Base-by-base conservation (phyloP, 2,329 filamentous ascomycete genomes). In the Fusarium sp. region DNA sequence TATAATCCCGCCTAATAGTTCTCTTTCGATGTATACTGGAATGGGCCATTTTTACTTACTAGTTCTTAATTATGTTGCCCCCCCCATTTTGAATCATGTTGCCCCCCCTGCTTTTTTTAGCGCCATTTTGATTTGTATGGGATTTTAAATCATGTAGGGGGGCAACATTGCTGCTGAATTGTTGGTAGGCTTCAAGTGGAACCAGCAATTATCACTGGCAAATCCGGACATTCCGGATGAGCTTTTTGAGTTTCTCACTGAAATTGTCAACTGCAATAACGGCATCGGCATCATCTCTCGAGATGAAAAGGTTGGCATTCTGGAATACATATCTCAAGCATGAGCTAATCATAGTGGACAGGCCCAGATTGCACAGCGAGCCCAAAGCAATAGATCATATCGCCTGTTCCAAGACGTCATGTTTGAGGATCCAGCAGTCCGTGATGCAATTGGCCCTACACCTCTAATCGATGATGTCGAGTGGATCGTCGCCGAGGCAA, bases 141-240 rank as follows among this genome's bases (percentile, higher is more conserved):
- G n/a, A n/a, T n/a, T n/a, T n/a, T n/a, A n/a, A n/a, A n/a, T n/a
- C n/a, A n/a, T n/a, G n/a, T n/a, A n/a, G n/a, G n/a, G n/a, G n/a
- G n/a, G n/a, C n/a, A n/a, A n/a, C n/a, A n/a, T n/a, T n/a, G n/a
- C n/a, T n/a, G n/a, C n/a, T n/a, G n/a, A n/a, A n/a, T n/a, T n/a
- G n/a, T n/a, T n/a, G n/a, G n/a, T n/a, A n/a, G n/a, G 22, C 45
- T 63, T 63, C 31, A 63, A 37, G 31, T 63, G 59, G 43, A 63
- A 63, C 13, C 59, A 52, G 41, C 59, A 63, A 39, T 13, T 63
- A 52, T 63, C 59, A 27, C 41, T 52, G 14, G 27, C n/a, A 37
- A 63, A 63, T 5, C 59, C 59, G 10, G 59, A 63, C n/a, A 63
- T 63, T 18, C 59, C 43, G 18, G 43, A 63, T 31, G 45, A 63